A percentile compares a stretch with the other conserved stretches of the same genome.
Conservation (phyloP, 192 early-diverging fungal species). For the Coemansia asiatica region DNA sequence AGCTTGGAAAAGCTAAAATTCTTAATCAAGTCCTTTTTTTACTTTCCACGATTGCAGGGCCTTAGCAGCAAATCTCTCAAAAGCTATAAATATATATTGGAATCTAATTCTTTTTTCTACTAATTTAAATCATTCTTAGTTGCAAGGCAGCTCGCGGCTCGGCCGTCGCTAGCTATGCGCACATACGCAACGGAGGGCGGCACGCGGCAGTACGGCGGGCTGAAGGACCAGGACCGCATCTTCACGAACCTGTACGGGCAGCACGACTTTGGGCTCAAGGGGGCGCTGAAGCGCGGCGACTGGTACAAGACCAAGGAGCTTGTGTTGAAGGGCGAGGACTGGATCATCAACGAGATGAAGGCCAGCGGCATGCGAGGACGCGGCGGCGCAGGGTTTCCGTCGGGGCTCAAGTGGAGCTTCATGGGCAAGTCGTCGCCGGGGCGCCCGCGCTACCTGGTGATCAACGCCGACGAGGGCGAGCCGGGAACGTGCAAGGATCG, state of each 20-base stretch:
- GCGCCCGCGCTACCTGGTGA: constrained; percentile 90
- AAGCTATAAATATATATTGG: too few relatives aligned
- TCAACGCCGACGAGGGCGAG: constrained; percentile 99
- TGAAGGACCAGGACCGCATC: constrained; percentile 93
- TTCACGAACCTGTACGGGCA: constrained; percentile 96
- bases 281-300: constrained; percentile 93
- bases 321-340: constrained; percentile 90
- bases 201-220: constrained; percentile 59
- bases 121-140: neutral
- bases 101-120: neutral
- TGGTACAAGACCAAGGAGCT: constrained; percentile 99
- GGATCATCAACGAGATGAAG: constrained; percentile 99
- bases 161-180: constrained; percentile 7
- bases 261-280: constrained; percentile 87
- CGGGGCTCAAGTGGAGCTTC: constrained; percentile 98
- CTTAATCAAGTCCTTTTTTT: too few relatives aligned
- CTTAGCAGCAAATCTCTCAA: too few relatives aligned
- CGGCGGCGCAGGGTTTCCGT: constrained; percentile 97
- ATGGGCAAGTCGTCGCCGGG: constrained; percentile 93
- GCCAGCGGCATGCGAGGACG: constrained; percentile 88
- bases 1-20: too few relatives aligned
- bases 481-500: constrained; percentile 99
- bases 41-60: too few relatives aligned
- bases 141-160: constrained; percentile 7
- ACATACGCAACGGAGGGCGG: constrained; percentile 39